phyloP scores from a whole-genome alignment of 371 early-diverging fungal genomes.

The Actinomortierella ambigua region DNA sequence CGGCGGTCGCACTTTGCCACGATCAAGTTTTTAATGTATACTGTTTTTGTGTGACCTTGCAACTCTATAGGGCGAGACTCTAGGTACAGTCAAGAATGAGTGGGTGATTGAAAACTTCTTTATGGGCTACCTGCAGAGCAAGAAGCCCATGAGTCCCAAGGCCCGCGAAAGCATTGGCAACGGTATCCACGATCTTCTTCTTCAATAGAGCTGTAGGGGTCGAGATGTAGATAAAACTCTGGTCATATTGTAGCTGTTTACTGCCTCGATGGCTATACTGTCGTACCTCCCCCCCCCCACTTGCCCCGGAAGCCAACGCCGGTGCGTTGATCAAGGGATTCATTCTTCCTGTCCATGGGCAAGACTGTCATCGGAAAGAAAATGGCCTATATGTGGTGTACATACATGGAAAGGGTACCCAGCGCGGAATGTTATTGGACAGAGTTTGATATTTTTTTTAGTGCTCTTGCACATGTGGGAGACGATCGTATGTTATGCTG shows the following conservation, averaged over 20 bases:
- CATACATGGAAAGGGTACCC: too few relatives aligned
- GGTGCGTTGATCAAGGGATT: too few relatives aligned
- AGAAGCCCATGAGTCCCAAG: slow-evolving; percentile 61
- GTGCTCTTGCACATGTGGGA: too few relatives aligned
- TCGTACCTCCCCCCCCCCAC: too few relatives aligned
- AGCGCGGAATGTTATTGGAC: too few relatives aligned
- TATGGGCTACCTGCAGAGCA: slow-evolving; percentile 65
- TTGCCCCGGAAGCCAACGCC: too few relatives aligned
- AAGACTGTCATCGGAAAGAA: too few relatives aligned
- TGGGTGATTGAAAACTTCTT: slow-evolving; percentile 71
- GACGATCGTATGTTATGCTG: too few relatives aligned
- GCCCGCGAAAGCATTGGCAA: slow-evolving; percentile 42
- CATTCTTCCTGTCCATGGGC: too few relatives aligned
- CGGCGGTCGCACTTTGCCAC: too few relatives aligned
- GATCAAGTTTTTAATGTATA: not conserved
- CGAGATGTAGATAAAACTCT: not conserved
- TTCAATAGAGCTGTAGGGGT: slow-evolving; percentile 14
- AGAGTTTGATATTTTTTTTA: too few relatives aligned
- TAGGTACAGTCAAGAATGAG: slow-evolving; percentile 55
- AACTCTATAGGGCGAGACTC: slow-evolving; percentile 52
- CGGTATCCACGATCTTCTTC: slow-evolving; percentile 37
- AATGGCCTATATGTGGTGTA: too few relatives aligned
- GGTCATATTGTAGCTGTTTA: not conserved
- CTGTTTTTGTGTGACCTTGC: not conserved
- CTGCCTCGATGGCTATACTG: not conserved